These are phyloP conservation scores for Suhomyces taliae DNA, from an alignment of 1,139 yeast genomes.

Conservation along the genomic window DNA sequence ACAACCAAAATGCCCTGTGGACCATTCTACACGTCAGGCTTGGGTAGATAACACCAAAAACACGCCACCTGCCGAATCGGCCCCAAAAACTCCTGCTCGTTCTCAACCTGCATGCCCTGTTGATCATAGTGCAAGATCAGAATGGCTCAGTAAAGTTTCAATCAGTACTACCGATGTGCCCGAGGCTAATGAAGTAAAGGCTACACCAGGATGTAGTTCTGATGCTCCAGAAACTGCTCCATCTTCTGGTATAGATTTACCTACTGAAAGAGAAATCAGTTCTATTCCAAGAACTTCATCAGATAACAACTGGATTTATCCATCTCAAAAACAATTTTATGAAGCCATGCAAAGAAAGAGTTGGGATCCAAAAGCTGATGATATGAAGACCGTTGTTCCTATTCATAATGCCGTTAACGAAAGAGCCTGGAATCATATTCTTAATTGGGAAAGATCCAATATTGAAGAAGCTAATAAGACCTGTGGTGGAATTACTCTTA, in stretches of 20 bases:
- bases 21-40: slow-evolving; percentile 54
- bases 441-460: slow-evolving; percentile 73
- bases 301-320: slow-evolving; percentile 82
- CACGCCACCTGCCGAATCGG: background rate
- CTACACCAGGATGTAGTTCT: slow-evolving; percentile 39
- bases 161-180: slow-evolving; percentile 28
- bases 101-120: slow-evolving; percentile 28
- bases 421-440: slow-evolving; percentile 83
- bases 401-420: slow-evolving; percentile 94
- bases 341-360: slow-evolving; percentile 92
- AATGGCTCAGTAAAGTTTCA: slow-evolving; percentile 28
- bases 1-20: slow-evolving; percentile 64
- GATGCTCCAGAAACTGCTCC: slow-evolving; percentile 5
- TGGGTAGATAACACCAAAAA: slow-evolving; percentile 42
- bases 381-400: slow-evolving; percentile 90
- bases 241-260: slow-evolving; percentile 36
- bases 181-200: slow-evolving; percentile 40
- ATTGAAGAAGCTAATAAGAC: slow-evolving; percentile 47
- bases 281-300: slow-evolving; percentile 80
- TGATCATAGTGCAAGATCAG: slow-evolving; percentile 21
- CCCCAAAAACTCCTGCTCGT: background rate
- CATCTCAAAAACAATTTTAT: slow-evolving; percentile 91
- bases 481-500: slow-evolving; percentile 85
- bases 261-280: slow-evolving; percentile 72
- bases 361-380: slow-evolving; percentile 79